Evolutionary conservation across 2,329 filamentous ascomycete species (phyloP).

Genomic region (Stachybotrys chlorohalonatus): DNA sequence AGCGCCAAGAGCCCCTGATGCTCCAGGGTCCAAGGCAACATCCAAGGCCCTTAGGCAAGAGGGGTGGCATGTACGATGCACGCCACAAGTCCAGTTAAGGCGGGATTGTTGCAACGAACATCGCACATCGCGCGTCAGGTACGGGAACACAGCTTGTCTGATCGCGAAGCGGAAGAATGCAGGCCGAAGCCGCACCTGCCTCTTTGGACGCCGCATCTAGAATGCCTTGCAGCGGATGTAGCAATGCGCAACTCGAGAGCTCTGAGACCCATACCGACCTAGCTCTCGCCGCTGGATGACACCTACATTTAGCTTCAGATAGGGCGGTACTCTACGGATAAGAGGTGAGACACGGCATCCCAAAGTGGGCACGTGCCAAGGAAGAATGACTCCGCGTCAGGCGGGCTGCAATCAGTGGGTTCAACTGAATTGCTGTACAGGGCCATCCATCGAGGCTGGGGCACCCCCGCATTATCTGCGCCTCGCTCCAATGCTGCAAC

Average conservation of each 20-base stretch:
- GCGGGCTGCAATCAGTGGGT: background rate
- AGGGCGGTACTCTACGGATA: background rate
- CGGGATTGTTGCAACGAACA: background rate
- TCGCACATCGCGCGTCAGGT: background rate
- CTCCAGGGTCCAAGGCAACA: background rate
- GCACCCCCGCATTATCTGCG: background rate
- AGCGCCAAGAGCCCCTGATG: background rate
- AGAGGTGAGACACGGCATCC: background rate
- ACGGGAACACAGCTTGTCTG: too few species aligned
- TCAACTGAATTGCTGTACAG: background rate
- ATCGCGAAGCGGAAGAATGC: background rate
- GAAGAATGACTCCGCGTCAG: background rate
- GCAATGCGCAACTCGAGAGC: background rate
- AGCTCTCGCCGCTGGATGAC: background rate
- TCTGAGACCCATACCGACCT: background rate
- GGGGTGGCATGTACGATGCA: background rate
- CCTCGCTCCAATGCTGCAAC: background rate
- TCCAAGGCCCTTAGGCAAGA: background rate
- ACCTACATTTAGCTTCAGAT: background rate
- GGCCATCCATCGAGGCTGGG: background rate
- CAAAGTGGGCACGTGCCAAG: conserved; percentile 1
- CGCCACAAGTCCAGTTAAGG: background rate
- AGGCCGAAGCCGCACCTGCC: background rate
- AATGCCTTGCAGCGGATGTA: background rate
- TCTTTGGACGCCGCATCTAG: background rate